Conservation (phyloP, 1,284 basidiomycete genomes). For the Cutaneotrichosporon spelunceum region DNA sequence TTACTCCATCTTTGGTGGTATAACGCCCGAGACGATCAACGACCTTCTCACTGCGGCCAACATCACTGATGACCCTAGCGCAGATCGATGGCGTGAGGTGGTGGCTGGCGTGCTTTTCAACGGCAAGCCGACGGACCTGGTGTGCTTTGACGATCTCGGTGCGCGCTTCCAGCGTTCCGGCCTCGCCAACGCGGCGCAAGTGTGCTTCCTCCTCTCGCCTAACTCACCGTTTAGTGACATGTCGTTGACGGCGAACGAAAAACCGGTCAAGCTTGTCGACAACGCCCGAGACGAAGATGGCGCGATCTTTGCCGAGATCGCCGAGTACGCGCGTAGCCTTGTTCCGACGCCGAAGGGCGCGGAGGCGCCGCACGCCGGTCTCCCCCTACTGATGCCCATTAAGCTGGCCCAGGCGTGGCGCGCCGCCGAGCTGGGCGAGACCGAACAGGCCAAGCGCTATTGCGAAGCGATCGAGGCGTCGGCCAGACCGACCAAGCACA, state of each 20-base stretch:
- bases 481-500: conserved; percentile 31
- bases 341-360: conserved; percentile 72
- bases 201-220: conserved; percentile 75
- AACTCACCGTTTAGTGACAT: conserved; percentile 69
- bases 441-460: conserved; percentile 72
- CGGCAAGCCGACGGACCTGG: conserved; percentile 59
- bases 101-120: conserved; percentile 79
- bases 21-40: conserved; percentile 29
- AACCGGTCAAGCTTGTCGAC: conserved; percentile 41
- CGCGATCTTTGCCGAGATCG: conserved; percentile 83
- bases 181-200: conserved; percentile 82
- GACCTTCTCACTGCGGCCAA: conserved; percentile 36
- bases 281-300: conserved; percentile 57
- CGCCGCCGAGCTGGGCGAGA: conserved; percentile 75
- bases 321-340: conserved; percentile 85
- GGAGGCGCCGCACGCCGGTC: conserved; percentile 69
- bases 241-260: conserved; percentile 37
- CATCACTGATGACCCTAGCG: conserved; percentile 37
- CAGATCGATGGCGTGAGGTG: conserved; percentile 76
- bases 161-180: conserved; percentile 71
- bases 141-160: conserved; percentile 81
- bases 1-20: conserved; percentile 80
- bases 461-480: conserved; percentile 83
- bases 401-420: conserved; percentile 73
- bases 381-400: conserved; percentile 86